Evolutionary conservation across 176 grass and related monocot species (phyloP), one percentile per base, ranked within the genome.

Genomic region (Luzula sylvatica): DNA sequence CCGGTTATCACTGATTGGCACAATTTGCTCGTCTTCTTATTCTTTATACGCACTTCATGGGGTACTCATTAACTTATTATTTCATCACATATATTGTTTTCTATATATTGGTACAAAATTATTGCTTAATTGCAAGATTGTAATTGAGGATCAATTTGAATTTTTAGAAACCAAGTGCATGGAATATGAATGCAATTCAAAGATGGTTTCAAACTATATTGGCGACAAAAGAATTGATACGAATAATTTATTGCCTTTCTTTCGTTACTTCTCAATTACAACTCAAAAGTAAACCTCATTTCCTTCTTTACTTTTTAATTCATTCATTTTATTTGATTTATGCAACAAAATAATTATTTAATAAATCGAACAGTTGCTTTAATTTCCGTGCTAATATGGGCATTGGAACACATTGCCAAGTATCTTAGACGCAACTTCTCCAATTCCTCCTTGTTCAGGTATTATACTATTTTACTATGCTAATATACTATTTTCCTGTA

Each of bases 361-460:
- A n/a, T n/a, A n/a, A 78, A 66, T 64, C 28, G 73, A 24, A 25
- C 85, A 98, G 93, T 92, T 90, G 82, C 75, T 72, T 74, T 92
- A 79, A 69, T 98, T 55, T 85, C 93, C 25, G 78, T 83, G 49
- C 75, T 92, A 61, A 82, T 86, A 25, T 98, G 93, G 93, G 81
- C 86, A 7, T 75, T 92, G 19, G 78, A 87, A 53, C 86, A 81
- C 73, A 81, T 86, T 19, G 56, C 86, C 53, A 90, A 75, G 65
- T 98, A 83, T 68, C 65, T 98, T 52, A 74, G 82, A 26, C 56
- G 56, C 45, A 81, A 98, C 73, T 87, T 98, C 56, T 62, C 41
- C 14, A 71, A 11, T 47, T 92, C 93, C 26, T 92, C 86, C 60
- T 28, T 98, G 13, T 92, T 90, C 82, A 98, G 75, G 93, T 98